Evolutionary conservation across 1,284 basidiomycete species (phyloP).

Genomic region (Porogramme epimiltina): DNA sequence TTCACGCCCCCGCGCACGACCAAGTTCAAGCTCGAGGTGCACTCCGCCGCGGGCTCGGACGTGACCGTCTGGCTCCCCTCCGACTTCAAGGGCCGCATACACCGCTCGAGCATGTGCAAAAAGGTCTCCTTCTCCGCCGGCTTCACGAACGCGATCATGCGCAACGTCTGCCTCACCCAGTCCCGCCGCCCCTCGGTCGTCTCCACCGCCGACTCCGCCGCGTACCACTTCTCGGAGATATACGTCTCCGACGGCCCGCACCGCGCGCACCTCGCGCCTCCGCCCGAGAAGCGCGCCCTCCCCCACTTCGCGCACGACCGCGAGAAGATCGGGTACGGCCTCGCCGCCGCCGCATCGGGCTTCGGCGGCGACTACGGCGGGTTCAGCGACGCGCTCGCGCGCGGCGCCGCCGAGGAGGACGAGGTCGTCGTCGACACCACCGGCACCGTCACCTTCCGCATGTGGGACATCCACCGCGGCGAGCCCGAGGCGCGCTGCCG

Average conservation of each 20-base stretch:
- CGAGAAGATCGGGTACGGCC: background rate
- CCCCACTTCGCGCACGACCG: background rate
- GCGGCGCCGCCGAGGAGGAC: slow-evolving; percentile 42
- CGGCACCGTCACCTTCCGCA: slow-evolving; percentile 66
- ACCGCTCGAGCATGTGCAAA: slow-evolving; percentile 42
- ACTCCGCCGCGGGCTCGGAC: slow-evolving; percentile 54
- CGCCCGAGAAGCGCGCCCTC: background rate
- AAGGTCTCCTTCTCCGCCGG: slow-evolving; percentile 66
- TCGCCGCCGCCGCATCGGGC: background rate
- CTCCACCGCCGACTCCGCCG: slow-evolving; percentile 23
- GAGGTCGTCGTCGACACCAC: slow-evolving; percentile 60
- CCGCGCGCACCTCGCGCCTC: background rate
- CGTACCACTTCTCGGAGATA: slow-evolving; percentile 33
- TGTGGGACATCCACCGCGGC: slow-evolving; percentile 74
- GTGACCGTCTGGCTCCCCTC: slow-evolving; percentile 75
- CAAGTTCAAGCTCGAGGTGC: slow-evolving; percentile 67
- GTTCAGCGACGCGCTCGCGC: slow-evolving; percentile 19
- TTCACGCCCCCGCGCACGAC: slow-evolving; percentile 49
- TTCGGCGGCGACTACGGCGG: slow-evolving; percentile 14
- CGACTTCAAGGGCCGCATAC: slow-evolving; percentile 71
- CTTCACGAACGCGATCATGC: slow-evolving; percentile 69
- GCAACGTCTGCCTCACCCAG: slow-evolving; percentile 58
- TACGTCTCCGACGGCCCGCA: slow-evolving; percentile 25
- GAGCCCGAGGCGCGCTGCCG: slow-evolving; percentile 60
- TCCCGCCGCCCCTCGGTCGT: slow-evolving; percentile 33